A percentile compares a stretch with the other conserved stretches of the same genome.
These are phyloP conservation scores for Aureobasidium subglaciale DNA, from an alignment of 2,329 filamentous ascomycete species.

Conservation along the genomic window DNA sequence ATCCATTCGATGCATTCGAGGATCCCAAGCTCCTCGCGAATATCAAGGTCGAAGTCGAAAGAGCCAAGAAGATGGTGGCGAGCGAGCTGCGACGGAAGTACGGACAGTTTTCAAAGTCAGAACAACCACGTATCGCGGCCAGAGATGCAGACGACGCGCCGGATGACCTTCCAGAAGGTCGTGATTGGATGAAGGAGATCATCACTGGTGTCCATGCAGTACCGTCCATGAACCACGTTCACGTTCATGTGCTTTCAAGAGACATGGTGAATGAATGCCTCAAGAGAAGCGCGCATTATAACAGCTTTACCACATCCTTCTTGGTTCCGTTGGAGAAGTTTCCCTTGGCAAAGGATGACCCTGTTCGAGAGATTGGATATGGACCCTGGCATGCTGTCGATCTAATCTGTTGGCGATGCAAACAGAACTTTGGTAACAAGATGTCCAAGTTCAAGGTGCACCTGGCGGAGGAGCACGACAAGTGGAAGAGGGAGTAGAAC, in stretches of 20 bases:
- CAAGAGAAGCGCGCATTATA: conserved; percentile 82
- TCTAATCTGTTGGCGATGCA: conserved; percentile 80
- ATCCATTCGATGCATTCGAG: conserved; percentile 72
- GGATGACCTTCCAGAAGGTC: conserved; percentile 55
- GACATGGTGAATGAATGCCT: conserved; percentile 69
- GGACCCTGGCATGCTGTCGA: conserved; percentile 57
- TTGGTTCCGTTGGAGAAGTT: conserved; percentile 74
- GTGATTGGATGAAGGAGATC: conserved; percentile 73
- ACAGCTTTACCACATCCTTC: conserved; percentile 82
- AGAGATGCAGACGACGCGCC: conserved; percentile 42
- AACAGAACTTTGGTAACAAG: conserved; percentile 61
- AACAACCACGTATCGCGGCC: conserved; percentile 57
- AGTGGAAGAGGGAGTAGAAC: conserved; percentile 59
- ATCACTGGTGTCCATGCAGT: conserved; percentile 75
- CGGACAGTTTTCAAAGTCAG: conserved; percentile 55
- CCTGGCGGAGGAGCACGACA: conserved; percentile 64
- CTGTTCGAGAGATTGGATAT: conserved; percentile 49
- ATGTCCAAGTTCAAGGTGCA: conserved; percentile 72
- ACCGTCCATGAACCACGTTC: conserved; percentile 87
- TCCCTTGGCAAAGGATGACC: conserved; percentile 61
- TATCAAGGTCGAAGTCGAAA: conserved; percentile 54
- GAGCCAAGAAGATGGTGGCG: conserved; percentile 60
- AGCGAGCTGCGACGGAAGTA: conserved; percentile 66
- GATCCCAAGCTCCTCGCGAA: conserved; percentile 60
- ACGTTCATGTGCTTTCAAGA: conserved; percentile 77